Evolutionary conservation across 176 grass and related monocot genomes (phyloP), one percentile per base, ranked within the genome.

Genomic region (Saccharum spontaneum): DNA sequence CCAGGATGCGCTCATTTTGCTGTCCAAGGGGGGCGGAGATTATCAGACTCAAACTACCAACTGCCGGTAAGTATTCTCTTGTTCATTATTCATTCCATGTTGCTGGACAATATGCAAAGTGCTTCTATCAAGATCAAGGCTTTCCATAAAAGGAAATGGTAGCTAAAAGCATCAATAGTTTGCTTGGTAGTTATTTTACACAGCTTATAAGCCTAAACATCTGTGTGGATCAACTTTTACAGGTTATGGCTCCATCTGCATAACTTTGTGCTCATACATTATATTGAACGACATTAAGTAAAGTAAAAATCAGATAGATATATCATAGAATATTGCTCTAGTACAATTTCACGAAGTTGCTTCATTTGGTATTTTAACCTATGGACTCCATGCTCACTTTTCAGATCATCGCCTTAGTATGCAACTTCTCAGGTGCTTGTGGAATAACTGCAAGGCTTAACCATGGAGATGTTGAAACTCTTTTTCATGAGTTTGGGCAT

Each of bases 401-500:
- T 78, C 88, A 98, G 96, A 93, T 98, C 82, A 86, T 98, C 63
- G 96, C 96, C 33, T 77, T 98, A 45, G 83, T 98, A 59, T 98
- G 96, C 82, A 93, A 98, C 80, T 98, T 98, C 69, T 62, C 91
- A 64, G 81, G 87, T 87, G 90, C 87, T 12, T 71, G 49, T 64
- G 86, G 83, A 87, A 91, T 78, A 88, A 92, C 85, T 28, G 59
- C 96, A 36, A 93, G 93, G 79, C 91, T 98, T 57, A 92, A 85
- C 78, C 91, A 95, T 85, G 91, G 89, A 71, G 89, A 98, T 34
- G 89, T 98, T 23, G 93, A 95, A 90, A 98, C 93, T 65, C 93
- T 98, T 54, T 98, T 98, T 82, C 96, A 98, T 85, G 96, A 98
- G 83, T 98, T 98, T 86, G 96, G 96, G 49, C 96, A 95, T 77